Evolutionary conservation across 768 basidiomycete species (phyloP), one percentile per base, ranked within the genome.

Genomic region (Suillus clintonianus): DNA sequence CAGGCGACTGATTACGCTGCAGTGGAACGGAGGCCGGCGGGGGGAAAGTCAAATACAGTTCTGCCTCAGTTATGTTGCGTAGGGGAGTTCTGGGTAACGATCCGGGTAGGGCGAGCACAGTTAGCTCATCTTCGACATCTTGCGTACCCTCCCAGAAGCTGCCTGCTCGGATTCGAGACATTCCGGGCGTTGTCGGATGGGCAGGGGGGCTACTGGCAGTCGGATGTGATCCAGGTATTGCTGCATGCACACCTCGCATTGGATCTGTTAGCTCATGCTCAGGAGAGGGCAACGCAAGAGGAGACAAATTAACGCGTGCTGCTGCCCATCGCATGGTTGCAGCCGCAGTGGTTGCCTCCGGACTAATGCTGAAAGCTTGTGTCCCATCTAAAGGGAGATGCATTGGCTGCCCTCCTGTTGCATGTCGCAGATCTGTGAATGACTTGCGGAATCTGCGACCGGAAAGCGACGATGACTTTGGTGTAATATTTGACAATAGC

Each of bases 261-360:
- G 95, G 95, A 76, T 97, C 95, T 11, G 89, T 89, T 30, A 97
- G 84, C 71, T 97, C 95, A 68, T 91, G 89, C 71, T 98, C 95
- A 0, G 95, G 95, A 13, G 90, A 93, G 2, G 95, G 95, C 1
- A 96, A 82, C 0, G 92, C 89, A 30, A 98, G 82, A 0, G 95
- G 95, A 0, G 93, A 89, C 61, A 98, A 87, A 68, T 92, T 87
- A 11, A 94, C 88, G 27, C 90, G 83, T 11, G 90, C 86, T 3
- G 89, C 92, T n/a, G 94, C 94, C 84, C 88, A 89, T 42, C 93
- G 90, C 78, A 95, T 87, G 1, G 93, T 88, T 0, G 94, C 93
- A 1, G 91, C 92, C 3, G 89, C 80, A 0, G 90, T 85, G 24
- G 86, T 85, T 2, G 85, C 79, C 41, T 91, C 88, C 4, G 84